Conservation (phyloP, 495 filamentous ascomycete genomes). For the Geoglossum glabrum region DNA sequence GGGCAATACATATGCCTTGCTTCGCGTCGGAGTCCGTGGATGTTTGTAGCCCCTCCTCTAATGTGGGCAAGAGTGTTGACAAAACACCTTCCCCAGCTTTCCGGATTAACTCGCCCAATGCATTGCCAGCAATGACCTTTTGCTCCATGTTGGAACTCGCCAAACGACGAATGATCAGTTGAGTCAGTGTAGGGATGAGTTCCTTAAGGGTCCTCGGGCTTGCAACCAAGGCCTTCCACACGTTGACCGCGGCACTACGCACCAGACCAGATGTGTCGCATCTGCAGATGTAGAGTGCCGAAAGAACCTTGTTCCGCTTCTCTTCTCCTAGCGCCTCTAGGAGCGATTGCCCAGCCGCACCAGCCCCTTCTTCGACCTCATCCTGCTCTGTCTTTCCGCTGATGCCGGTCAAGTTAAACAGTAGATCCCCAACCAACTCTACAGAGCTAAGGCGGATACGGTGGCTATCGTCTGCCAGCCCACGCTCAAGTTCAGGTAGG, state of each 20-base stretch:
- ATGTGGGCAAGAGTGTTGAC: constrained; percentile 66
- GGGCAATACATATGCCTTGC: constrained; percentile 92
- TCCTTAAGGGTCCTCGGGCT: constrained; percentile 87
- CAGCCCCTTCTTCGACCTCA: constrained; percentile 54
- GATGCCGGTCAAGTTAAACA: constrained; percentile 96
- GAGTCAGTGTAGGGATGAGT: constrained; percentile 79
- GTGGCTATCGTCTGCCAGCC: constrained; percentile 85
- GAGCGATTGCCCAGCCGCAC: constrained; percentile 74
- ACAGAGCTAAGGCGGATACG: constrained; percentile 95
- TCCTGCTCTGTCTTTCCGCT: constrained; percentile 66
- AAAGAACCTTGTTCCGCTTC: constrained; percentile 85
- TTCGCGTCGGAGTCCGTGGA: constrained; percentile 84
- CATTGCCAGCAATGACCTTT: constrained; percentile 93
- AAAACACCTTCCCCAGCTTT: constrained; percentile 91
- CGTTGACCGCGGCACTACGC: constrained; percentile 68
- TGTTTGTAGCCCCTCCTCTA: constrained; percentile 78
- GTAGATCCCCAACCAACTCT: constrained; percentile 84
- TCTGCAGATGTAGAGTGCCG: constrained; percentile 88
- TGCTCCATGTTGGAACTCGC: constrained; percentile 95
- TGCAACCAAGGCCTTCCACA: constrained; percentile 94
- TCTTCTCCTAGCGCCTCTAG: constrained; percentile 88
- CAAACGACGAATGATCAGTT: constrained; percentile 82
- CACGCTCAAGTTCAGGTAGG: constrained; percentile 84
- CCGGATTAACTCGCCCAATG: constrained; percentile 84
- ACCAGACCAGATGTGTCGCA: constrained; percentile 91